Conservation (phyloP, 768 basidiomycete genomes). For the Suillus brevipes region DNA sequence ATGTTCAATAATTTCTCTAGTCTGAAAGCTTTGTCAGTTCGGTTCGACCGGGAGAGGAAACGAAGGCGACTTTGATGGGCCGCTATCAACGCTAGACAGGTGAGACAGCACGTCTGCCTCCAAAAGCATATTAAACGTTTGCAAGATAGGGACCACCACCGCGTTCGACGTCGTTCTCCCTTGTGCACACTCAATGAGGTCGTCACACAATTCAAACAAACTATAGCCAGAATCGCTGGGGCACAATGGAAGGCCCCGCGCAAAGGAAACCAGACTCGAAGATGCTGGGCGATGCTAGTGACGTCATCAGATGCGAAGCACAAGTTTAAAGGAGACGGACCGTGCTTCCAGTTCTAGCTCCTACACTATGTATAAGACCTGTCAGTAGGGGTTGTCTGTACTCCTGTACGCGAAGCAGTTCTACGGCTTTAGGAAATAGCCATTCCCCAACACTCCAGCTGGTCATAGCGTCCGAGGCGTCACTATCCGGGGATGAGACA, state of each 20-base stretch:
- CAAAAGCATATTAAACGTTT: conserved; percentile 71
- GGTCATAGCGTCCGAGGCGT: conserved; percentile 29
- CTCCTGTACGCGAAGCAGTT: conserved; percentile 56
- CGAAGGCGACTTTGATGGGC: conserved; percentile 51
- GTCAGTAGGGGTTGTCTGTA: conserved; percentile 65
- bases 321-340: conserved; percentile 46
- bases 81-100: conserved; percentile 46
- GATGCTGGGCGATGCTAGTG: conserved; percentile 69
- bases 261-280: conserved; percentile 58
- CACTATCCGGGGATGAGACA: conserved; percentile 24
- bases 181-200: conserved; percentile 57
- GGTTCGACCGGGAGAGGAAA: conserved; percentile 15
- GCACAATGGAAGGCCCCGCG: conserved; percentile 49
- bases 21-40: conserved; percentile 35
- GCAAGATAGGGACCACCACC: conserved; percentile 79
- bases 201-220: conserved; percentile 51
- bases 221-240: conserved; percentile 40
- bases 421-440: conserved; percentile 75
- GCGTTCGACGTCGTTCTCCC: conserved; percentile 61
- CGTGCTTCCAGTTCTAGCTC: conserved; percentile 81
- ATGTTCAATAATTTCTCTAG: conserved; percentile 55
- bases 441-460: conserved; percentile 73
- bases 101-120: conserved; percentile 61
- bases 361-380: conserved; percentile 78
- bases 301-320: conserved; percentile 17